These are phyloP conservation scores for Cetradonia linearis DNA, from an alignment of 495 filamentous ascomycete genomes.

Conservation along the genomic window DNA sequence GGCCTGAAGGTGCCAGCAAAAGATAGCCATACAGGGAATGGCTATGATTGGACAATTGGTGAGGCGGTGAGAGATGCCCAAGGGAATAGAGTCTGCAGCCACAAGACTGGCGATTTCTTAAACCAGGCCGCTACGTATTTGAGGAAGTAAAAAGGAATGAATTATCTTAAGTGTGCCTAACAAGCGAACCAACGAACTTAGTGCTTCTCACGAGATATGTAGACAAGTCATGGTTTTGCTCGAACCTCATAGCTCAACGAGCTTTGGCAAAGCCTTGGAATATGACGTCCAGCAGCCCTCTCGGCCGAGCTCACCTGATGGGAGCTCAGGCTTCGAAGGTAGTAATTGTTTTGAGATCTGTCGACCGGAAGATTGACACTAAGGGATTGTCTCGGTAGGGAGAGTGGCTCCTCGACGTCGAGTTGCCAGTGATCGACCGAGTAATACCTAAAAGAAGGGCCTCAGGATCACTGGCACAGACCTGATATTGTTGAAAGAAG, in stretches of 20 bases:
- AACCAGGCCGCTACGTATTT: constrained; percentile 26
- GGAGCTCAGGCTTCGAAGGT: constrained; percentile 54
- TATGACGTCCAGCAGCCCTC: constrained; percentile 59
- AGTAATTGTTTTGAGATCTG: constrained; percentile 73
- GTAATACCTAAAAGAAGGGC: constrained; percentile 41
- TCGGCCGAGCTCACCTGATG: constrained; percentile 59
- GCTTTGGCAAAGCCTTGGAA: constrained; percentile 77
- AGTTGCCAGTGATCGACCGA: constrained; percentile 76
- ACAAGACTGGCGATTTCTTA: constrained; percentile 35
- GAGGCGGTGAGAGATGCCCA: constrained; percentile 32
- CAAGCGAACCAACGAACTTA: background rate
- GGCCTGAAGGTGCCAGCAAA: constrained; percentile 30
- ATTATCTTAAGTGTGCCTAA: too few relatives aligned
- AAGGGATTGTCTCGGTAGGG: constrained; percentile 36
- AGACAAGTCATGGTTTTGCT: constrained; percentile 74
- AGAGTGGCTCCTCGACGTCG: constrained; percentile 75
- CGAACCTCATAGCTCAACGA: constrained; percentile 73
- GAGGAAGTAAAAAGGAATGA: too few relatives aligned
- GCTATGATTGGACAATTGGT: constrained; percentile 33
- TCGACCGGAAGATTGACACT: constrained; percentile 85
- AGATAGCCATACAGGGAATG: constrained; percentile 31
- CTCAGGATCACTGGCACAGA: constrained; percentile 75
- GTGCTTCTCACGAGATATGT: constrained; percentile 39
- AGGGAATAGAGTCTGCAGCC: constrained; percentile 31
- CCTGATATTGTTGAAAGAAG: constrained; percentile 45